Evolutionary conservation across 495 filamentous ascomycete genomes (phyloP).

Genomic region (Penicillium pancosmium): DNA sequence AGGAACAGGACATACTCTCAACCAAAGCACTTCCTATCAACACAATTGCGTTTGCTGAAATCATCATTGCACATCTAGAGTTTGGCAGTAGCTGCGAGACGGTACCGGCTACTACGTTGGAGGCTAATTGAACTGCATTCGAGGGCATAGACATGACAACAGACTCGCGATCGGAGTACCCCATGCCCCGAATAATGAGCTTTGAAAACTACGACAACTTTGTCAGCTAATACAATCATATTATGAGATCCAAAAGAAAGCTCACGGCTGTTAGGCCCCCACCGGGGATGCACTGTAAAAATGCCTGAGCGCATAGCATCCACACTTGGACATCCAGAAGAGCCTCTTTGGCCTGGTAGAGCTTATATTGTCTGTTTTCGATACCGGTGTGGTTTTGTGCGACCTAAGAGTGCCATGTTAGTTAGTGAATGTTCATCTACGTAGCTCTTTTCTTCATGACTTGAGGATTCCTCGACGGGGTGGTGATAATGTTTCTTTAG

Average conservation of each 20-base stretch:
- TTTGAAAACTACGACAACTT: slow-evolving; percentile 12
- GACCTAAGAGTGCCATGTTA: neutral
- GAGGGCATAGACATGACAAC: slow-evolving; percentile 16
- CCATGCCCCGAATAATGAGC: slow-evolving; percentile 19
- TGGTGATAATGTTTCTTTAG: neutral
- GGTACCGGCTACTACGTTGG: neutral
- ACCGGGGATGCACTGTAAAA: slow-evolving; percentile 17
- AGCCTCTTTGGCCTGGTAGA: slow-evolving; percentile 14
- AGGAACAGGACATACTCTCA: neutral
- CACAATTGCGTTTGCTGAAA: slow-evolving; percentile 8
- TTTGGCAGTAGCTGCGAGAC: slow-evolving; percentile 9
- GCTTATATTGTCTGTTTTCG: slow-evolving; percentile 11
- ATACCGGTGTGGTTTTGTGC: slow-evolving; percentile 13
- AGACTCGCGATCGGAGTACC: slow-evolving; percentile 14
- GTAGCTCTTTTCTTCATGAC: too few species aligned
- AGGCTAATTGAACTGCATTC: slow-evolving; percentile 15
- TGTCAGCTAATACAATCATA: neutral
- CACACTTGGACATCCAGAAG: slow-evolving; percentile 11
- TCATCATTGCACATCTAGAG: slow-evolving; percentile 10
- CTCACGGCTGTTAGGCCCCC: slow-evolving; percentile 11
- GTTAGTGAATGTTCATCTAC: too few species aligned
- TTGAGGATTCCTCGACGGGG: too few species aligned
- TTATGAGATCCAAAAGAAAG: too few species aligned
- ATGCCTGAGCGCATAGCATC: slow-evolving; percentile 14
- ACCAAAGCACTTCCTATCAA: slow-evolving; percentile 14